Evolutionary conservation across 2,329 filamentous ascomycete genomes (phyloP).

Genomic region (Lizonia empirigonia): DNA sequence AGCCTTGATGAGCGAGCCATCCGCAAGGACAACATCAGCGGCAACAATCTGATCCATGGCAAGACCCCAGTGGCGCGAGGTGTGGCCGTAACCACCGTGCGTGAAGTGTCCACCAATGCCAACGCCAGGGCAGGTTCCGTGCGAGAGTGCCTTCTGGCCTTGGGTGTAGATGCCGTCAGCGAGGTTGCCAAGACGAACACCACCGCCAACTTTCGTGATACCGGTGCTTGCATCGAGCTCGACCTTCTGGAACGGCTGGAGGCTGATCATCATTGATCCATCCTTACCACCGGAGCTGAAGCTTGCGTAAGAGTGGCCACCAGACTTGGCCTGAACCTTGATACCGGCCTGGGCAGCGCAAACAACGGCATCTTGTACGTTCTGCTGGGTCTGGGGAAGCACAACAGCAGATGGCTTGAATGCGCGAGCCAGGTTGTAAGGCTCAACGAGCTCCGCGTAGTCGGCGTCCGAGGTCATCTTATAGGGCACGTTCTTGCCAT

Average conservation of each 20-base stretch:
- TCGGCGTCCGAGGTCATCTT: constrained; percentile 34
- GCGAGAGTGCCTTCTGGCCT: constrained; percentile 51
- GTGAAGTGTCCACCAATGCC: constrained; percentile 47
- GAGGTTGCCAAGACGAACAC: constrained; percentile 55
- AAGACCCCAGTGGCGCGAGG: constrained; percentile 45
- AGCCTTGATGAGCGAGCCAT: constrained; percentile 47
- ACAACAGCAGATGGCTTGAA: constrained; percentile 62
- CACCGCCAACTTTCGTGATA: constrained; percentile 55
- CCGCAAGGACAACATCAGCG: constrained; percentile 48
- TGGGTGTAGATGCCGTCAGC: constrained; percentile 44
- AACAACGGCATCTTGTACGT: constrained; percentile 63
- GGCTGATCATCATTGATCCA: constrained; percentile 56
- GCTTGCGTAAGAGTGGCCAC: constrained; percentile 67
- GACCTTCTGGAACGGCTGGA: constrained; percentile 54
- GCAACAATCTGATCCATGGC: constrained; percentile 45
- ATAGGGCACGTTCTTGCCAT: constrained; percentile 42
- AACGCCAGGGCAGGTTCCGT: constrained; percentile 59
- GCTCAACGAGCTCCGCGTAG: constrained; percentile 37
- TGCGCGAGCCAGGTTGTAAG: constrained; percentile 46
- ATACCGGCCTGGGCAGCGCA: constrained; percentile 59
- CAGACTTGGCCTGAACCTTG: constrained; percentile 66
- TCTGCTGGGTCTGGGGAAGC: constrained; percentile 58
- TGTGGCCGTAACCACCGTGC: constrained; percentile 45
- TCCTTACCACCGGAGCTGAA: constrained; percentile 58
- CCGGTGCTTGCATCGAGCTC: constrained; percentile 49